Conservation (phyloP, 2,329 filamentous ascomycete species). For the Epichloe sibirici region DNA sequence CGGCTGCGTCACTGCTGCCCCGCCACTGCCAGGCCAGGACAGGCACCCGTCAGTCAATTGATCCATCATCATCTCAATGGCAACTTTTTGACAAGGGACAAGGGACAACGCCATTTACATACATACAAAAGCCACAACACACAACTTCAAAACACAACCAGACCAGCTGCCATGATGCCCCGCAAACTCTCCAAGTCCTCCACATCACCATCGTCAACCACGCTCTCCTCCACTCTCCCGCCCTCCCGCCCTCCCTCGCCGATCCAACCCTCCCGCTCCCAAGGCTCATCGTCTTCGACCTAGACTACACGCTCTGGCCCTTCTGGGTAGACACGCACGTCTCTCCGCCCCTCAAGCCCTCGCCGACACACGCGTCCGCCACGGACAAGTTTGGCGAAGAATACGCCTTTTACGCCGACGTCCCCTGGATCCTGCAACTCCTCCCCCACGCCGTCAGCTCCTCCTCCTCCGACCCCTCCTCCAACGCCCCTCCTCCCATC, state of each 20-base stretch:
- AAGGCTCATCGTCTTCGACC: slow-evolving; percentile 78
- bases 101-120: no score
- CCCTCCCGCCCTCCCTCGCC: slow-evolving; percentile 29
- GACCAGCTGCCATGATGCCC: slow-evolving; percentile 13
- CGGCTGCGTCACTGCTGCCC: no score
- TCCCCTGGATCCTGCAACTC: slow-evolving; percentile 49
- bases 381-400: slow-evolving; percentile 50
- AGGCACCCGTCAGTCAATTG: no score
- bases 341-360: slow-evolving; percentile 52
- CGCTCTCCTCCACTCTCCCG: slow-evolving; percentile 16
- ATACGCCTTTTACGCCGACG: slow-evolving; percentile 59
- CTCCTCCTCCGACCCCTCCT: slow-evolving; percentile 13
- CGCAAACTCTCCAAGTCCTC: slow-evolving; percentile 20
- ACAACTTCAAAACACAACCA: no score
- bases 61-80: no score
- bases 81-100: no score
- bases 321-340: slow-evolving; percentile 97
- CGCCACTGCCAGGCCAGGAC: no score
- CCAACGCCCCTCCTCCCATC: slow-evolving; percentile 14
- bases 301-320: slow-evolving; percentile 98
- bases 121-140: no score
- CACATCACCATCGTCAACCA: slow-evolving; percentile 3
- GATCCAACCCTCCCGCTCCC: slow-evolving; percentile 56
- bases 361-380: slow-evolving; percentile 28
- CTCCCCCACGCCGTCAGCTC: slow-evolving; percentile 28